Evolutionary conservation across 768 basidiomycete genomes (phyloP), one percentile per base, ranked within the genome.

Genomic region (Cystofilobasidium bisporidii): DNA sequence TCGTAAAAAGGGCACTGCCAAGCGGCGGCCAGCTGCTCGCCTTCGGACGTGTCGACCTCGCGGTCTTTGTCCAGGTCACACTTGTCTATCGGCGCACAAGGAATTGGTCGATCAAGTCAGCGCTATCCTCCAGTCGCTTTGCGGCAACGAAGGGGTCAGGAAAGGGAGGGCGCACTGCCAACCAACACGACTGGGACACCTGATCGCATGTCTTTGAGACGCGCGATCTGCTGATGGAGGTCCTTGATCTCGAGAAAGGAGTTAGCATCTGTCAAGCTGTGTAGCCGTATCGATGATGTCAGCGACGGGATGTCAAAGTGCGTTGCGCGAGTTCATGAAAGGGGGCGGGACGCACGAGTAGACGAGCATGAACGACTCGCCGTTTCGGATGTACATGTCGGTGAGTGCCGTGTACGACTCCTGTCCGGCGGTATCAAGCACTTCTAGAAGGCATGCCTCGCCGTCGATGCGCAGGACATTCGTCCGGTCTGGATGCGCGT

Each of bases 341-440:
- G 20, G 14, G 14, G 63, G 3, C 32, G 22, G 11, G 24, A 28
- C 63, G 9, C 22, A 59, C 64, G 40, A 24, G 48, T 61, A 68
- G 36, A 68, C 66, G 6, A 68, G 50, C 18, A 63, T 28, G 53
- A 68, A 68, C 1, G 38, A 36, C 28, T 68, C 66, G 3, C 61
- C 66, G 50, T 62, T 62, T 33, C 53, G 47, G 33, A 62, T 43
- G 61, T 68, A 68, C 22, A 57, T 32, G 4, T 68, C 66, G 2
- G 66, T 68, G 40, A 68, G 36, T 11, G 24, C 15, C 4, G 66
- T 68, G 55, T 61, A 68, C 50, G 62, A 55, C 57, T 59, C 56
- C 6, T 57, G 38, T 17, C 53, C 66, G 38, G 66, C 66, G 11
- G 66, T 68, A 41, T 68, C 66, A 15, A 68, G 61, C 10, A 68